A percentile compares a stretch with the other conserved stretches of the same genome.
These are phyloP conservation scores for Mytilinidion resinicola DNA, from an alignment of 495 filamentous ascomycete species.

Conservation along the genomic window DNA sequence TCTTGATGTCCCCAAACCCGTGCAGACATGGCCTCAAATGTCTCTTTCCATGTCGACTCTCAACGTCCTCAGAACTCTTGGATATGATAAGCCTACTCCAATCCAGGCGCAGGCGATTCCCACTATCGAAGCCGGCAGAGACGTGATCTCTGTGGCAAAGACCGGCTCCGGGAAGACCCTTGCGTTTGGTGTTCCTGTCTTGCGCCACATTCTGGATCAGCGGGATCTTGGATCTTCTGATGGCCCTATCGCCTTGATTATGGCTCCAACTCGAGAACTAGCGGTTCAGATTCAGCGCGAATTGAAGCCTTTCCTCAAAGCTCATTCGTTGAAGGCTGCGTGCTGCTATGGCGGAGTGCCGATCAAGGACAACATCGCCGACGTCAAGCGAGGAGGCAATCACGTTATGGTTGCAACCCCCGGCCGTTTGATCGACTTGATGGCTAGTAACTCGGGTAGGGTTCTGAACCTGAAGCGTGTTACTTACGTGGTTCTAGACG, in stretches of 20 bases:
- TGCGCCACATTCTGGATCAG: conserved; percentile 95
- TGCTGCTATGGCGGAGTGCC: conserved; percentile 93
- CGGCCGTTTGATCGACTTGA: conserved; percentile 92
- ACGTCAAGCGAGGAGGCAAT: conserved; percentile 79
- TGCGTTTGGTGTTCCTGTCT: conserved; percentile 92
- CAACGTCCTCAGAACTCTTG: conserved; percentile 76
- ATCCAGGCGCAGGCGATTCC: conserved; percentile 96
- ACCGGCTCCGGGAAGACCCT: conserved; percentile 99
- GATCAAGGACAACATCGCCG: conserved; percentile 98
- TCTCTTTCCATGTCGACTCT: conserved; percentile 79
- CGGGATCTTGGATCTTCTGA: conserved; percentile 73
- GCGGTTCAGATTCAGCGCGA: conserved; percentile 93
- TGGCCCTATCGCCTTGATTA: conserved; percentile 79
- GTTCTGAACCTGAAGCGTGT: conserved; percentile 86
- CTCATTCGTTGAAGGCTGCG: conserved; percentile 80
- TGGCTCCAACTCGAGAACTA: conserved; percentile 93
- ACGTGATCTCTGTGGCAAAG: conserved; percentile 95
- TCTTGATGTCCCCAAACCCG: conserved; percentile 81
- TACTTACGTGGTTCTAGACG: conserved; percentile 90
- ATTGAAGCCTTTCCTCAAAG: conserved; percentile 87
- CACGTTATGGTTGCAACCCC: conserved; percentile 95
- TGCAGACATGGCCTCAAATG: conserved; percentile 95
- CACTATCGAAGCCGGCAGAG: conserved; percentile 89
- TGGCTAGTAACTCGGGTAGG: conserved; percentile 85
- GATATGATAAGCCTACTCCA: conserved; percentile 83